Evolutionary conservation across 2,329 filamentous ascomycete genomes (phyloP), one percentile per base, ranked within the genome.

Genomic region (Macrophomina tecta): DNA sequence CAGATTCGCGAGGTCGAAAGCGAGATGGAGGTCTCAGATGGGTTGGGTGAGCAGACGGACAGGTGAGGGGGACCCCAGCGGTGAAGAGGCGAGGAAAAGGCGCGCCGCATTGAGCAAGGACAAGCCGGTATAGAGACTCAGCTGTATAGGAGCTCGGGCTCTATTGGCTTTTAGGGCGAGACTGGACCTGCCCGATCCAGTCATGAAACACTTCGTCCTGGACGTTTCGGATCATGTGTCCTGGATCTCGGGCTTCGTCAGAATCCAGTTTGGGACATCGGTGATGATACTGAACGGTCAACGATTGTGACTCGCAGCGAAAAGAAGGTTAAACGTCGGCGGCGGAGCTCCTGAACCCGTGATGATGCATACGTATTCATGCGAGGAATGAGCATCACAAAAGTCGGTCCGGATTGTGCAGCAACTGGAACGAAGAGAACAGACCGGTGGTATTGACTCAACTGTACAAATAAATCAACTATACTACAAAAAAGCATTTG

Each of bases 81-180:
- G 52, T 23, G 32, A 55, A 34, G 14, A 18, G 5, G 56, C 42
- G 56, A 9, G 11, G 40, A 36, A 30, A 9, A 49, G 16, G 46
- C 18, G 46, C 46, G 6, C 16, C 16, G n/a, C 12, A 14, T 14
- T 12, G 28, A 23, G 40, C 38, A 9, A 58, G 18, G 40, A 1
- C 23, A 3, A 16, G 58, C 45, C 11, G 45, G 11, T 62, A 62
- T 61, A 61, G 42, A 49, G 45, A 14, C 40, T 38, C 42, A 14
- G 30, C 9, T 28, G 40, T 61, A 61, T 62, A 49, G 58, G 45
- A 18, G 58, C 58, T 62, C 42, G 45, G 58, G 58, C 58, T 62
- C 45, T 62, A 51, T 62, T 38, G 45, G 32, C 14, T 62, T 62
- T 38, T 28, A 46, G 55, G n/a, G 23, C 38, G 14, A 45, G 6